Conservation (phyloP, 2,329 filamentous ascomycete species). For the Calycina herbarum region DNA sequence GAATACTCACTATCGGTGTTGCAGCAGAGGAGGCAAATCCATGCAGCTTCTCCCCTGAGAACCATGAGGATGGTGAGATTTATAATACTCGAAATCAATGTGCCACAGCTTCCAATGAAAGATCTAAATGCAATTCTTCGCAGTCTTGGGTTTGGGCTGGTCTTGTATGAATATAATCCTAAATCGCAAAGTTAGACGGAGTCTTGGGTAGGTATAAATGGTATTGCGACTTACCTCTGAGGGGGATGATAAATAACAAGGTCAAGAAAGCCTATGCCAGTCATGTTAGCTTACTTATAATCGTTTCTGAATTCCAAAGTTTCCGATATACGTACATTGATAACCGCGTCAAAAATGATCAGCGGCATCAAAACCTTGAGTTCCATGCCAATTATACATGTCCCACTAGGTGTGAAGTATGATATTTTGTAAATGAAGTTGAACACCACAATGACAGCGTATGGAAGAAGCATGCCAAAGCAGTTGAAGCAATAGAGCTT, state of each 20-base stretch:
- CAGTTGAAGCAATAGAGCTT: constrained; percentile 62
- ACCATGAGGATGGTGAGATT: constrained; percentile 60
- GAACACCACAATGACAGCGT: constrained; percentile 21
- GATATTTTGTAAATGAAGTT: constrained; percentile 52
- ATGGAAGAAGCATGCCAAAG: constrained; percentile 51
- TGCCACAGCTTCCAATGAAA: constrained; percentile 40
- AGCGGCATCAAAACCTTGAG: constrained; percentile 58
- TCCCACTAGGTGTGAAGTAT: constrained; percentile 43
- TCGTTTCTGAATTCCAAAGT: neutral
- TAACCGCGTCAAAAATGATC: constrained; percentile 58
- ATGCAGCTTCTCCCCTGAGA: constrained; percentile 60
- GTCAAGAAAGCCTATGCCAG: neutral
- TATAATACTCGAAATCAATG: constrained; percentile 37
- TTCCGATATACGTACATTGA: constrained; percentile 53
- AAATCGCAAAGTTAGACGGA: neutral
- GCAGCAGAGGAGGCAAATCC: constrained; percentile 65
- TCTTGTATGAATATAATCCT: constrained; percentile 57
- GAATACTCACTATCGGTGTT: constrained; percentile 51
- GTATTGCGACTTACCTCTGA: constrained; percentile 14
- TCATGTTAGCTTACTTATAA: neutral
- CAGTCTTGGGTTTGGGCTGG: constrained; percentile 46
- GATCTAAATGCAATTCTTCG: constrained; percentile 57
- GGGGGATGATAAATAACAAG: constrained; percentile 25
- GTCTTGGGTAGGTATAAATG: neutral
- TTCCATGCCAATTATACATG: constrained; percentile 63